Evolutionary conservation across 768 basidiomycete species (phyloP), one percentile per base, ranked within the genome.

Genomic region (Phanerodontia chrysosporium): DNA sequence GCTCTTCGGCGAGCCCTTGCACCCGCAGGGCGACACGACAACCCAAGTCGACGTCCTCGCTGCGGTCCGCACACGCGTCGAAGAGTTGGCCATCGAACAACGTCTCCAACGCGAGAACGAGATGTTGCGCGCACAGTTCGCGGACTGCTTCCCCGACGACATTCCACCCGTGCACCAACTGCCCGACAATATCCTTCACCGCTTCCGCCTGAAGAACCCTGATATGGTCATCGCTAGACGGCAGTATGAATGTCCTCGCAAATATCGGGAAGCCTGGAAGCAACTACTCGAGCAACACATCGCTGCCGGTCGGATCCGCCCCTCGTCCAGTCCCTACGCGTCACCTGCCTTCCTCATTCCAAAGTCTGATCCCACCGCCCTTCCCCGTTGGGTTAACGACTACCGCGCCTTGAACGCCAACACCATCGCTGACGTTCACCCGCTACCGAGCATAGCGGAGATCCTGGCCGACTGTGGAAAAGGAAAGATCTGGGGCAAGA

Each of bases 191-290:
- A 59, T 70, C 1, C 60, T 61, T 1, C 64, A 65, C 35, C 57
- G 30, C 10, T 58, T 70, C 12, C 51, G 32, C 0, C 45, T 68
- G 2, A 66, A 66, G 25, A 60, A 70, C 29, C 32, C 59, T 0
- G 55, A 54, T 25, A 35, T 58, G 32, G 21, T 59, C 0, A 67
- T 77, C 0, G 55, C 65, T 3, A 61, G 53, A 0, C 56, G 70
- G 0, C 59, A 59, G 0, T 80, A 79, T 45, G 57, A 70, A 1
- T 74, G 70, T 45, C 73, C 74, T 0, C 59, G 66, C 2, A 72
- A 76, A 45, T 78, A 73, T 27, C 51, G 57, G 0, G 72, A 73
- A 0, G 70, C 70, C 0, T 79, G 76, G 73, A 27, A 69, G 3
- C 69, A 36, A 0, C 60, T 79, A 0, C 64, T 80, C 0, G 51